These are phyloP conservation scores for Erysimum cheiranthoides DNA, from an alignment of 345 rosid genomes.

Conservation along the genomic window DNA sequence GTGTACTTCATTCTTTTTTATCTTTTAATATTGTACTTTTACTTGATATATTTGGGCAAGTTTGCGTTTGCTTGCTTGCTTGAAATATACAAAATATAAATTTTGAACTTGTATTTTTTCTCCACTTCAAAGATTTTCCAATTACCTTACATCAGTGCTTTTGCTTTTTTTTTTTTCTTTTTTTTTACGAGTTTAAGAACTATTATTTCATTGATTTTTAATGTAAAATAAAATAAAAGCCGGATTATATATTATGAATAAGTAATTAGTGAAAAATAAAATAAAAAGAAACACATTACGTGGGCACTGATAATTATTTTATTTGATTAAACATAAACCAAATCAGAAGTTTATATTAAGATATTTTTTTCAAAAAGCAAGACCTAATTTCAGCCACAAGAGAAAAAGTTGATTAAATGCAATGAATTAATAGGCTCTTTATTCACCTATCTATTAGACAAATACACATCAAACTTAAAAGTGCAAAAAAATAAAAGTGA, in stretches of 20 bases:
- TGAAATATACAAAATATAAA: conserved; percentile 16
- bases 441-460: conserved; percentile 39
- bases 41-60: conserved; percentile 17
- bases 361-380: conserved; percentile 18
- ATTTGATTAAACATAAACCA: conserved; percentile 39
- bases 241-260: not conserved
- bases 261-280: not conserved
- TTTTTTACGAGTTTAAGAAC: not conserved
- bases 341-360: not conserved
- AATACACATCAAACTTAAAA: conserved; percentile 41
- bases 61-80: conserved; percentile 3
- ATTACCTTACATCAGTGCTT: not conserved
- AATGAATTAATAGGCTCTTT: conserved; percentile 37
- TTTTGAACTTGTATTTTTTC: not conserved
- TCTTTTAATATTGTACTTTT: conserved; percentile 4
- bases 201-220: not conserved
- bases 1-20: conserved; percentile 13
- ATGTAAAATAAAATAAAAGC: not conserved
- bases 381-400: conserved; percentile 34
- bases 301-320: conserved; percentile 8
- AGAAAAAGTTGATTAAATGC: conserved; percentile 38
- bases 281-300: not conserved
- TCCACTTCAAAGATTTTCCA: not conserved
- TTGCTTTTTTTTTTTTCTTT: no score
- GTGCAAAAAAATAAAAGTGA: conserved; percentile 35